Evolutionary conservation across 2,329 filamentous ascomycete genomes (phyloP).

Genomic region (Septoria linicola): DNA sequence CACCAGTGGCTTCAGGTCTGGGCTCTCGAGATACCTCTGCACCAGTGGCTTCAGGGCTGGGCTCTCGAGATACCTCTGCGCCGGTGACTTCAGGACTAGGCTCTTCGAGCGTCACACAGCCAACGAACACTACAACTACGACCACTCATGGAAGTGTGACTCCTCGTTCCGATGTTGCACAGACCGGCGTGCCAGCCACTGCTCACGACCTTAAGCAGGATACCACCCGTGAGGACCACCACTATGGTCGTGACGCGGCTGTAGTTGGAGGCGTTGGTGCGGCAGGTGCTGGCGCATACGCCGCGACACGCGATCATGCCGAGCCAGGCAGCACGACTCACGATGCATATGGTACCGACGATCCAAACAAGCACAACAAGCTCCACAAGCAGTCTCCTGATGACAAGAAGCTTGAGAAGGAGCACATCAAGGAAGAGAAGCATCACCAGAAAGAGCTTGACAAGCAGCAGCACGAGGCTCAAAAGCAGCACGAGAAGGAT

Average conservation of each 20-base stretch:
- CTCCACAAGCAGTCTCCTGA: conserved; percentile 19
- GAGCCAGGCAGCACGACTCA: conserved; percentile 7
- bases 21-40: background rate
- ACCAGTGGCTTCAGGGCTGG: background rate
- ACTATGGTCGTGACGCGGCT: conserved; percentile 37
- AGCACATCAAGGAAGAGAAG: conserved; percentile 23
- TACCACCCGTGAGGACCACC: conserved; percentile 13
- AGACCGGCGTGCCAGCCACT: conserved; percentile 3
- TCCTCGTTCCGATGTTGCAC: conserved; percentile 8
- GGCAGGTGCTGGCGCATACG: conserved; percentile 31
- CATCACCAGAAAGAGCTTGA: conserved; percentile 17
- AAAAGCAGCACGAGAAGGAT: conserved; percentile 32
- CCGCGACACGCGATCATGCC: conserved; percentile 8
- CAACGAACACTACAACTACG: background rate
- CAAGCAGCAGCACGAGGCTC: conserved; percentile 28
- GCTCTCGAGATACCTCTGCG: background rate
- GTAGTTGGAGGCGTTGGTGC: conserved; percentile 37
- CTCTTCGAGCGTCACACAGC: background rate
- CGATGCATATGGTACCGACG: conserved; percentile 22
- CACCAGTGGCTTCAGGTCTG: background rate
- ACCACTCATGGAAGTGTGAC: background rate
- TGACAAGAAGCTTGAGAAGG: conserved; percentile 27
- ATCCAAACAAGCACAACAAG: conserved; percentile 24
- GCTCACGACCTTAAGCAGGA: background rate
- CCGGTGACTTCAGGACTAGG: no score